Evolutionary conservation across 75 land plant genomes (phyloP), one percentile per base, ranked within the genome.

Genomic region (Chamaecyparis obtusa): DNA sequence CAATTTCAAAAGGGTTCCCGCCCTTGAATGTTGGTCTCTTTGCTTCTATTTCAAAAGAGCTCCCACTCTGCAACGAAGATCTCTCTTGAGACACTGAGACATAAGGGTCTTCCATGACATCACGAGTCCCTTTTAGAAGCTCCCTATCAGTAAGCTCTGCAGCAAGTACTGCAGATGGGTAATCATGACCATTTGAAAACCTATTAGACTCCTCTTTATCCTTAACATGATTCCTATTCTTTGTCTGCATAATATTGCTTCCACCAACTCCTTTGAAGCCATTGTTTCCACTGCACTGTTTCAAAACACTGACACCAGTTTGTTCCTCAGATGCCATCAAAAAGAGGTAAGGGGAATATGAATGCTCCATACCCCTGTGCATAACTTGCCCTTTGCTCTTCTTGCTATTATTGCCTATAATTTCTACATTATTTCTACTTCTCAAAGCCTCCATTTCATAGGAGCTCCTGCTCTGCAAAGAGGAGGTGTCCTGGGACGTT

Each of bases 201-300:
- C 88, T 87, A 44, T 80, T 85, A 86, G 92, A 92, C 33, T 89
- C 92, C 64, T 91, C 93, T 49, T 84, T 87, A 0, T 69, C 67
- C 56, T 89, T 92, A 35, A 37, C 16, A 87, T 78, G 35, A 77
- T 79, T 75, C 75, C 55, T 83, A 86, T 86, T 71, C 9, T 91
- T 93, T 67, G 86, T 88, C 9, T 88, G 89, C 35, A 88, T 92
- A 6, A 88, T 89, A 89, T 93, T 92, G n/a, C 93, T 89, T 87
- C 93, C 90, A 19, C 92, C 92, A 86, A 89, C 91, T 79, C 88
- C 90, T 76, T 80, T 77, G 19, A 69, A 64, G 37, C 75, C 75
- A 71, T 71, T 71, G 75, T 8, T 32, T 71, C 33, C 32, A 44
- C 30, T 30, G 33, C 83, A 80, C 37, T 80, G 43, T 32, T 54